These are phyloP conservation scores for Debaryomyces tyrocola DNA, from an alignment of 805 yeast genomes.

Conservation along the genomic window DNA sequence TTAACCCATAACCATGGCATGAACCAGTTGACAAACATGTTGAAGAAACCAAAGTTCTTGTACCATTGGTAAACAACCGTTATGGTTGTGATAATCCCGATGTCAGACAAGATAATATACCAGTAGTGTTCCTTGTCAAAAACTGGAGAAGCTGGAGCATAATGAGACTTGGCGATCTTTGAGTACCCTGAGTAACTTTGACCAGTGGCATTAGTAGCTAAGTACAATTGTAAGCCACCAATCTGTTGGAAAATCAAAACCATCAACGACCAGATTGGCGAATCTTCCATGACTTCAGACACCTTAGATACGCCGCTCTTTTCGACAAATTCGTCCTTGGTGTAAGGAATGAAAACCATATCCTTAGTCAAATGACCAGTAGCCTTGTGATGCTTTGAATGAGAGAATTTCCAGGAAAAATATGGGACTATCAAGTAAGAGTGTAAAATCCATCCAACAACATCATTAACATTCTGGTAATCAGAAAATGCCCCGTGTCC, in stretches of 20 bases:
- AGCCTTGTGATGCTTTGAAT: constrained; percentile 62
- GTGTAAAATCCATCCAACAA: constrained; percentile 61
- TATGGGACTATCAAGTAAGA: constrained; percentile 59
- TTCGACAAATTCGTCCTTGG: constrained; percentile 46
- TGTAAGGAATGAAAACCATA: constrained; percentile 59
- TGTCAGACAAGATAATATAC: constrained; percentile 55
- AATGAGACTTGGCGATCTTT: constrained; percentile 47
- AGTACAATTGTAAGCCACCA: constrained; percentile 54
- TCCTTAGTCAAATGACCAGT: constrained; percentile 62
- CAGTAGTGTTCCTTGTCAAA: constrained; percentile 56
- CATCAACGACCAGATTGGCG: constrained; percentile 49
- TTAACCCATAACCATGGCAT: constrained; percentile 60
- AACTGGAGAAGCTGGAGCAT: constrained; percentile 54
- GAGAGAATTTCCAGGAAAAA: constrained; percentile 63
- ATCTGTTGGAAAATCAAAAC: constrained; percentile 53
- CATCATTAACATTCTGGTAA: constrained; percentile 51
- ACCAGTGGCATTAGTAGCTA: constrained; percentile 57
- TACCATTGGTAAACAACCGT: constrained; percentile 54
- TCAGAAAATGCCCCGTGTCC: constrained; percentile 65
- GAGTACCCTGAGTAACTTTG: constrained; percentile 45
- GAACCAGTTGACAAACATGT: constrained; percentile 55
- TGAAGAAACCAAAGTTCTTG: constrained; percentile 47
- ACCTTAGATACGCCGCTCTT: constrained; percentile 30
- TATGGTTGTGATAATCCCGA: constrained; percentile 49
- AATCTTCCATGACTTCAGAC: constrained; percentile 52